Evolutionary conservation across 371 early-diverging fungal genomes (phyloP).

Genomic region (Rhizopus delemar): DNA sequence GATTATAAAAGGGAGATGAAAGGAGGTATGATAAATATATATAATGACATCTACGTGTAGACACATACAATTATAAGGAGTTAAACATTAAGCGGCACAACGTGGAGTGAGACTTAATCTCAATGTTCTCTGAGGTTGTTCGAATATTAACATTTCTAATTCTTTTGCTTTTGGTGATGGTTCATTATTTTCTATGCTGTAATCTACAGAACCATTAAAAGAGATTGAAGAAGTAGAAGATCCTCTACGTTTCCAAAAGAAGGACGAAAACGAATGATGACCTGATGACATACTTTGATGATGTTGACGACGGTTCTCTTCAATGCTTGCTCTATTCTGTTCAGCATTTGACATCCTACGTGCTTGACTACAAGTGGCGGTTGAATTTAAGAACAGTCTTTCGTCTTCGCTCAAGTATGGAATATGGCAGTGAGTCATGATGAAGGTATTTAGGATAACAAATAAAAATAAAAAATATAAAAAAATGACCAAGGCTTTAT

Average conservation of each 20-base stretch:
- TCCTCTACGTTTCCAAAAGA: conserved; percentile 9
- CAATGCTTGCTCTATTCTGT: neutral
- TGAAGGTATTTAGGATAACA: neutral
- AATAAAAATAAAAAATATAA: neutral
- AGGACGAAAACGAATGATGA: neutral
- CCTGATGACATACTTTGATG: neutral
- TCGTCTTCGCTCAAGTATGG: conserved; percentile 15
- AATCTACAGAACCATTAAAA: neutral
- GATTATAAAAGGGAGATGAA: too few species aligned
- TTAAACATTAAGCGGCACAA: conserved; percentile 7
- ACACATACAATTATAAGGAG: too few species aligned
- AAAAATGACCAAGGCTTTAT: neutral
- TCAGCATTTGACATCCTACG: conserved; percentile 3
- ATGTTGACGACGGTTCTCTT: neutral
- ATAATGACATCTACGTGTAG: too few species aligned
- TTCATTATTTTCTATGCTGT: neutral
- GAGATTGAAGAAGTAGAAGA: conserved; percentile 3
- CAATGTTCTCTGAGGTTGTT: conserved; percentile 17
- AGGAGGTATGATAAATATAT: too few species aligned
- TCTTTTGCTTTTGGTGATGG: conserved; percentile 18
- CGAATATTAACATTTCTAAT: conserved; percentile 21
- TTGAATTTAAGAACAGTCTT: conserved; percentile 7
- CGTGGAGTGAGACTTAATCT: conserved; percentile 19
- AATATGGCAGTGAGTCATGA: conserved; percentile 11
- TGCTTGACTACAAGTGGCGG: conserved; percentile 11